Conservation (phyloP, 2,329 filamentous ascomycete genomes). For the Ophiostoma sp. region DNA sequence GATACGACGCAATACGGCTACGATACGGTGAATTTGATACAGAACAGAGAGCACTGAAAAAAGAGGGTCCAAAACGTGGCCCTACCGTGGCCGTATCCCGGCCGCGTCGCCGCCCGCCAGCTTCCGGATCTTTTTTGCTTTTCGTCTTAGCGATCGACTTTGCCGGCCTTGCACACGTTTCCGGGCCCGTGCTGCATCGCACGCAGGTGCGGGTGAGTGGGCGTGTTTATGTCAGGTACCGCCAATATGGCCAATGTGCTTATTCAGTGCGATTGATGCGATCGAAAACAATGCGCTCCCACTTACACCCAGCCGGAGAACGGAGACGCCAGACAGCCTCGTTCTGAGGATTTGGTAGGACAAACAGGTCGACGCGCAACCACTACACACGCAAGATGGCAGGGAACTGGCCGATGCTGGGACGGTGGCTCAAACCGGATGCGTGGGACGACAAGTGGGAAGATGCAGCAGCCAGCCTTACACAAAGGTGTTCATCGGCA, state of each 20-base stretch:
- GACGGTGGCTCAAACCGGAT: not conserved
- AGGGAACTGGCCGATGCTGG: not conserved
- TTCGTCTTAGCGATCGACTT: not conserved
- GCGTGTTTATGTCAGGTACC: not conserved
- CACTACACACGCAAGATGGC: not conserved
- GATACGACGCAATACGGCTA: not conserved
- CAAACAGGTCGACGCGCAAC: not conserved
- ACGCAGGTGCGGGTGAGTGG: conserved; percentile 9
- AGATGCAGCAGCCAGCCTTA: conserved; percentile 11
- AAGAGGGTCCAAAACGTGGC: not conserved
- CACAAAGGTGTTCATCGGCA: not conserved
- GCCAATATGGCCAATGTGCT: not conserved
- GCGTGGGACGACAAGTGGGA: not conserved
- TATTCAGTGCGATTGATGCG: not conserved
- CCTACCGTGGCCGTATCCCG: not conserved
- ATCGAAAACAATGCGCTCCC: too few relatives aligned
- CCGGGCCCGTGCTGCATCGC: not conserved
- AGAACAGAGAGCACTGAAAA: not conserved
- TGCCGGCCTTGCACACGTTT: not conserved
- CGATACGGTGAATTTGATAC: not conserved
- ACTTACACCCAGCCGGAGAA: not conserved
- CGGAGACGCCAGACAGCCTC: not conserved
- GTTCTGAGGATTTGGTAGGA: not conserved
- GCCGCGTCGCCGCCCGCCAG: not conserved
- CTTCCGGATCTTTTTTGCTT: not conserved